phyloP scores from a whole-genome alignment of 106 monocot genomes.

The Vanilla planifolia region DNA sequence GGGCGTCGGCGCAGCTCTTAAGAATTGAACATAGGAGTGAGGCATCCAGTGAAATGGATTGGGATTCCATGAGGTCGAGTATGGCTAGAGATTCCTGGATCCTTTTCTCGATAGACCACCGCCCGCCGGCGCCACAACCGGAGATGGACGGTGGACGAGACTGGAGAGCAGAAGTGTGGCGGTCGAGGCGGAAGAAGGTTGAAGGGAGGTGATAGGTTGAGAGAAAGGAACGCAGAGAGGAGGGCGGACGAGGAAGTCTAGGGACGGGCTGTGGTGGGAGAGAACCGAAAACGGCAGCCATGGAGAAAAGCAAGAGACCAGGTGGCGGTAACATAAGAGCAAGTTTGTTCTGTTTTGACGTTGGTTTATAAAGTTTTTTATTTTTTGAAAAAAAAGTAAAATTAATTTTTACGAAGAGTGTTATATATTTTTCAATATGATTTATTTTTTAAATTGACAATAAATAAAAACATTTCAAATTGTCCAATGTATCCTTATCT shows the following conservation, averaged over 20 bases:
- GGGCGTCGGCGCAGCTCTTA: conserved; percentile 35
- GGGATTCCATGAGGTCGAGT: conserved; percentile 38
- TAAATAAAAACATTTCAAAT: too few relatives aligned
- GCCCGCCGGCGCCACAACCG: background rate
- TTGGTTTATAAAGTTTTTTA: too few relatives aligned
- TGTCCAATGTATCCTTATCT: too few relatives aligned
- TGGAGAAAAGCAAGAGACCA: too few relatives aligned
- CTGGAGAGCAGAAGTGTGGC: background rate
- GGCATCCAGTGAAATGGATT: conserved; percentile 33
- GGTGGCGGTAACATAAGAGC: background rate
- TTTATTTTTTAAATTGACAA: too few relatives aligned
- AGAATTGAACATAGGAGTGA: conserved; percentile 33
- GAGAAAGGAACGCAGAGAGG: background rate
- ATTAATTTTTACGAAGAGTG: too few relatives aligned
- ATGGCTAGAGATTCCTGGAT: conserved; percentile 38
- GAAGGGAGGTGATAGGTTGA: background rate
- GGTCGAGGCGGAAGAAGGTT: background rate
- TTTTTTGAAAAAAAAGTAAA: too few relatives aligned
- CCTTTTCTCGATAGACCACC: conserved; percentile 29
- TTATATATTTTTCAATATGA: too few relatives aligned
- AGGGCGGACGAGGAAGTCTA: background rate
- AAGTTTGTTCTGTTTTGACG: too few relatives aligned
- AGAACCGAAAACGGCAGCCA: conserved; percentile 18
- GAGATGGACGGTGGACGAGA: background rate
- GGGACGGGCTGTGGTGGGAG: conserved; percentile 4